These are phyloP conservation scores for Trichoderma harzianum DNA, from an alignment of 2,329 filamentous ascomycete species.

Conservation along the genomic window DNA sequence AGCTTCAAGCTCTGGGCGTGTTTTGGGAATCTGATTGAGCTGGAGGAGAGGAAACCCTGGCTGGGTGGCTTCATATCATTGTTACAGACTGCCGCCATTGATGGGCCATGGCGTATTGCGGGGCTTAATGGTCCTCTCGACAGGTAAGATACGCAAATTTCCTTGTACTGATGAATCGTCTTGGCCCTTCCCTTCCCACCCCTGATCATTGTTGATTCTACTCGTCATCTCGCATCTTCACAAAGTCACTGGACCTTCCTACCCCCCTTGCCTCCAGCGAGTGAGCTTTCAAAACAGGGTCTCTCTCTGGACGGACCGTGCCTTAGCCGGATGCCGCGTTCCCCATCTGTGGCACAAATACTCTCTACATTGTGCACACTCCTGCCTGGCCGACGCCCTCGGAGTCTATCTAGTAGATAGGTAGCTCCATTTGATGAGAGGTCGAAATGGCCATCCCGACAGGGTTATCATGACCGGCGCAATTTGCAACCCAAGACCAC, in stretches of 20 bases:
- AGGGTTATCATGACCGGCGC: not conserved
- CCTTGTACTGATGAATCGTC: not conserved
- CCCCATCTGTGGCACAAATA: not conserved
- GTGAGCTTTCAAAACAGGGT: conserved; percentile 13
- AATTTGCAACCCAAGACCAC: conserved; percentile 7
- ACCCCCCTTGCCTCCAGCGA: conserved; percentile 35
- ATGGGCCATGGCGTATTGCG: conserved; percentile 72
- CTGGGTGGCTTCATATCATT: conserved; percentile 71
- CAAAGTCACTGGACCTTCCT: conserved; percentile 44
- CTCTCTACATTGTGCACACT: not conserved
- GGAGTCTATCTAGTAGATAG: conserved; percentile 18
- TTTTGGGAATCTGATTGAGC: conserved; percentile 66
- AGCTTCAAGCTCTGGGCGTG: conserved; percentile 76
- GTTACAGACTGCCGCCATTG: conserved; percentile 68
- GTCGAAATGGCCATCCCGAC: conserved; percentile 2
- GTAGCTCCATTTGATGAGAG: not conserved
- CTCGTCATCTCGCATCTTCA: conserved; percentile 40
- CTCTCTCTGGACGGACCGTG: not conserved
- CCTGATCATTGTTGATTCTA: conserved; percentile 28
- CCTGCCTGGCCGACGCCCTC: conserved; percentile 5
- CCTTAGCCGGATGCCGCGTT: not conserved
- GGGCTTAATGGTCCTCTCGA: conserved; percentile 75
- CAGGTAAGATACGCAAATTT: conserved; percentile 63
- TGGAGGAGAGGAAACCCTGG: conserved; percentile 87
- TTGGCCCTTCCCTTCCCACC: conserved; percentile 19